A percentile compares a stretch with the other conserved stretches of the same genome.
These are phyloP conservation scores for Gilbertella persicaria DNA, from an alignment of 371 early-diverging fungal genomes.

Conservation along the genomic window DNA sequence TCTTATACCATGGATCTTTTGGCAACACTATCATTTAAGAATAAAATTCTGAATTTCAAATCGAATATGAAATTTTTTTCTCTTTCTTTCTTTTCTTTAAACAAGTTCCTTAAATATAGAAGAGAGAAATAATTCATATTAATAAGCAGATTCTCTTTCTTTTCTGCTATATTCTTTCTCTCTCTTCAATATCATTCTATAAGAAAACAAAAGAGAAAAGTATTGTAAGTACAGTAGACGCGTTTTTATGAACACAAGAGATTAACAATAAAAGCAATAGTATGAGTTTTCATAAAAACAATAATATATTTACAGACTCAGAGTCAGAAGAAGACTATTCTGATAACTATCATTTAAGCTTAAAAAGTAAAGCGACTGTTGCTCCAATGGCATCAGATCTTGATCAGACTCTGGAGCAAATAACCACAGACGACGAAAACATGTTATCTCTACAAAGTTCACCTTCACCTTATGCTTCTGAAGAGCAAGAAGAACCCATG, in stretches of 20 bases:
- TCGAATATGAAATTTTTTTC: constrained; percentile 13
- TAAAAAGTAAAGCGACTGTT: background rate
- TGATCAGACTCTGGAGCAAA: background rate
- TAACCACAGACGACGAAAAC: constrained; percentile 13
- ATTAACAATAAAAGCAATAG: constrained; percentile 1
- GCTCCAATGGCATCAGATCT: background rate
- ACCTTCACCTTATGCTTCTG: constrained; percentile 12
- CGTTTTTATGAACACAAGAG: too few species aligned
- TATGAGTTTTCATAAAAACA: constrained; percentile 10
- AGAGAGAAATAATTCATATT: too few species aligned
- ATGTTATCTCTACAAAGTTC: constrained; percentile 19
- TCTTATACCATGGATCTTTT: constrained; percentile 23
- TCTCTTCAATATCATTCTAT: too few species aligned
- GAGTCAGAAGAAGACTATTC: constrained; percentile 15
- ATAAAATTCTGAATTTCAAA: constrained; percentile 25
- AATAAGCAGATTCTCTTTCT: too few species aligned
- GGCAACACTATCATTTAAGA: constrained; percentile 17
- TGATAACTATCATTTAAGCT: background rate
- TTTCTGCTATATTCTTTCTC: too few species aligned
- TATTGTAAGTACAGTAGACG: too few species aligned
- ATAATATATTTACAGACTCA: constrained; percentile 13
- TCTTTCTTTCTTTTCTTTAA: constrained; percentile 3
- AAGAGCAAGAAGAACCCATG: constrained; percentile 1
- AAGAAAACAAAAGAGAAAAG: too few species aligned
- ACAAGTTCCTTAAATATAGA: too few species aligned